Evolutionary conservation across 1,284 basidiomycete species (phyloP).

Genomic region (Clitocybe nebularis): DNA sequence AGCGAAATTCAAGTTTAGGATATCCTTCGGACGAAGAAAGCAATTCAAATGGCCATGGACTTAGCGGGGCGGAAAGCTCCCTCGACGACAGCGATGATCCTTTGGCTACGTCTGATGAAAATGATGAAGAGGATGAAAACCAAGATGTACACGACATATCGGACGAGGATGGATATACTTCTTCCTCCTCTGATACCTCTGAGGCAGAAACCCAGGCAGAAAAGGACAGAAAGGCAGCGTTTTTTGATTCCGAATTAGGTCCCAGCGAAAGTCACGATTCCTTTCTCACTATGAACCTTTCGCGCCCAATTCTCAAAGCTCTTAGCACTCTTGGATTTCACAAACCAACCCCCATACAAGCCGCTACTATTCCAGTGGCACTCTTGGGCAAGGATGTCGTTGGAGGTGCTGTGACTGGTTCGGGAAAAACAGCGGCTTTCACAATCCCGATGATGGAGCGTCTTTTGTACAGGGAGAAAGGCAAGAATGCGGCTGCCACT

Average conservation of each 20-base stretch:
- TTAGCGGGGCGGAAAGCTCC: slow-evolving; percentile 17
- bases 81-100: slow-evolving; percentile 27
- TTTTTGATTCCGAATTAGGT: slow-evolving; percentile 66
- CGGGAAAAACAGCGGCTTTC: slow-evolving; percentile 96
- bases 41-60: slow-evolving; percentile 24
- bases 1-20: slow-evolving; percentile 42
- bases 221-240: slow-evolving; percentile 79
- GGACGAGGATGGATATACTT: slow-evolving; percentile 33
- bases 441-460: slow-evolving; percentile 92
- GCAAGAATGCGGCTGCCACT: slow-evolving; percentile 85
- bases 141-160: slow-evolving; percentile 32
- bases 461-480: slow-evolving; percentile 84
- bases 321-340: slow-evolving; percentile 79
- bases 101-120: slow-evolving; percentile 26
- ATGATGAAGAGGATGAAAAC: slow-evolving; percentile 33
- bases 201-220: slow-evolving; percentile 60
- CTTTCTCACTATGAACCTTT: slow-evolving; percentile 85
- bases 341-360: slow-evolving; percentile 93
- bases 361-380: slow-evolving; percentile 88
- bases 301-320: slow-evolving; percentile 85
- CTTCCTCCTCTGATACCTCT: slow-evolving; percentile 46
- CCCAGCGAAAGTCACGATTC: slow-evolving; percentile 52
- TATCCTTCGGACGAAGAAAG: slow-evolving; percentile 33
- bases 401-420: slow-evolving; percentile 92
- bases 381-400: slow-evolving; percentile 94